Evolutionary conservation across 1,284 basidiomycete genomes (phyloP).

Genomic region (Cutaneotrichosporon daszewskae): DNA sequence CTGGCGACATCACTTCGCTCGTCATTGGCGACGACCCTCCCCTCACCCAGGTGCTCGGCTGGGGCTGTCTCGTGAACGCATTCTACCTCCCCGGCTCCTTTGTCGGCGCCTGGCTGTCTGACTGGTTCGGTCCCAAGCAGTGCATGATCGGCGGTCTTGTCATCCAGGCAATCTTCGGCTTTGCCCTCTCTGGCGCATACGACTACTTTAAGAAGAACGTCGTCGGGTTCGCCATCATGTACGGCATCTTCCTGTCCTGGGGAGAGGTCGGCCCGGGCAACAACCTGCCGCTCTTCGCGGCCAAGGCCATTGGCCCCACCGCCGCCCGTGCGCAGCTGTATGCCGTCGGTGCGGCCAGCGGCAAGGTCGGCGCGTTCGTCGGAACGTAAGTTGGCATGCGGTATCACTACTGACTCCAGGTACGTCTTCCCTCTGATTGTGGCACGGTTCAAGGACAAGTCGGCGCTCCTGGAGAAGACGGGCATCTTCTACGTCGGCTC

Average conservation of each 20-base stretch:
- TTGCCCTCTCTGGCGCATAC: slow-evolving; percentile 79
- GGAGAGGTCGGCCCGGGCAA: slow-evolving; percentile 71
- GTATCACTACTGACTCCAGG: neutral
- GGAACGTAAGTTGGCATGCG: slow-evolving; percentile 51
- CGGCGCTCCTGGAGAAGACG: slow-evolving; percentile 33
- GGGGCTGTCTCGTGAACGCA: slow-evolving; percentile 48
- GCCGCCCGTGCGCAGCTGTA: slow-evolving; percentile 82
- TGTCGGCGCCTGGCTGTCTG: slow-evolving; percentile 34
- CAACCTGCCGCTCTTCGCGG: slow-evolving; percentile 70
- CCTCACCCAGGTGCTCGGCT: slow-evolving; percentile 36
- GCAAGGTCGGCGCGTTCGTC: slow-evolving; percentile 73
- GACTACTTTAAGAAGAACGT: slow-evolving; percentile 48
- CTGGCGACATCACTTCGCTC: slow-evolving; percentile 54
- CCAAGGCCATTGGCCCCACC: slow-evolving; percentile 69
- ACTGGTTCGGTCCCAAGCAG: slow-evolving; percentile 47
- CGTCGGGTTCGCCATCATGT: slow-evolving; percentile 78
- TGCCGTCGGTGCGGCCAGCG: slow-evolving; percentile 76
- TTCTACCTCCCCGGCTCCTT: slow-evolving; percentile 48
- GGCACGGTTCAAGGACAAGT: slow-evolving; percentile 2
- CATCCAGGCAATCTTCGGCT: slow-evolving; percentile 69
- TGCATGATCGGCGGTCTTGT: slow-evolving; percentile 72
- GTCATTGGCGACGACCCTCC: slow-evolving; percentile 25
- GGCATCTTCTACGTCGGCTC: slow-evolving; percentile 43
- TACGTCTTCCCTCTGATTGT: slow-evolving; percentile 63
- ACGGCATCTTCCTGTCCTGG: slow-evolving; percentile 77